Evolutionary conservation across 1,284 basidiomycete species (phyloP), one percentile per base, ranked within the genome.

Genomic region (Sparassis latifolia): DNA sequence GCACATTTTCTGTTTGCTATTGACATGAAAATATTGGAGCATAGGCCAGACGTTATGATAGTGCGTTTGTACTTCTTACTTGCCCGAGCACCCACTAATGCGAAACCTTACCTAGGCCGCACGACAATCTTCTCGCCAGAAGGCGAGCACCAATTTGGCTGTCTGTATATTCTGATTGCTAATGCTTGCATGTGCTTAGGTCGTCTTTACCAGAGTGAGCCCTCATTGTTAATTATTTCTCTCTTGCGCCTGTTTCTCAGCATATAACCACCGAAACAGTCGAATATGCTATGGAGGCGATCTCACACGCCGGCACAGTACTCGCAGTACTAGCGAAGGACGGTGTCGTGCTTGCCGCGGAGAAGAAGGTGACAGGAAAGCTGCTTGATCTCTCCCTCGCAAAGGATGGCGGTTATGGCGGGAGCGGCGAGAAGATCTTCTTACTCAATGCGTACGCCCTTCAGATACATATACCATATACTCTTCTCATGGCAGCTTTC

Each of bases 281-380:
- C 74, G 94, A 98, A 74, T 98, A 98, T 81, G 94, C 94, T 47
- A 97, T 97, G 94, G 94, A 98, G 67, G 94, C 94, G 55, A 97
- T 98, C 77, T 95, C 92, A 31, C 92, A 96, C 63, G 95, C 94
- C 31, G 95, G 95, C 55, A 95, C 94, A 10, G 93, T 97, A 42
- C 82, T 98, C 32, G 94, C 93, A 40, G 88, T 97, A 49, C 78
- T 97, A n/a, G 92, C 93, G 27, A 92, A 90, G 65, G 92, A 95
- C 59, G 96, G 97, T 1, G 91, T 99, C 38, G 94, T 98, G 2
- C 79, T 99, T n/a, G 96, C 94, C 0, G 96, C 96, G 5, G 96
- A 99, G 78, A 99, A 99, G 84, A 97, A 97, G 73, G 94, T 99
- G 40, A 98, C 97, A 0, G 94, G 94, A 45, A 99, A 99, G 71